phyloP scores from a whole-genome alignment of 1,284 basidiomycete genomes.

The Cryptococcus wingfieldii region DNA sequence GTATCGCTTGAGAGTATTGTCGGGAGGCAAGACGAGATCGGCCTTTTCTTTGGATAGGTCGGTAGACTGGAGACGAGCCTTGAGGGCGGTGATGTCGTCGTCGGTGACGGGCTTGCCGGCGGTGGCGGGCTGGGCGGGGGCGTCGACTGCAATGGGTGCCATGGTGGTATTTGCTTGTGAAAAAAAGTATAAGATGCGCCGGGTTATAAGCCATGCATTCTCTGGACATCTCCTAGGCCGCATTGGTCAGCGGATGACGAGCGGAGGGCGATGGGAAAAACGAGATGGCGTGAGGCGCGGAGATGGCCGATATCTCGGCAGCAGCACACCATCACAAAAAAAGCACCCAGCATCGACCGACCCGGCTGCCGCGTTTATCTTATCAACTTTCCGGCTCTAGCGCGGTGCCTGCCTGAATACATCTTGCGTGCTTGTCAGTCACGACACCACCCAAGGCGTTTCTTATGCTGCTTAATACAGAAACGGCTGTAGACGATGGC shows the following conservation, averaged over 20 bases:
- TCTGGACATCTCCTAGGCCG: too few species aligned
- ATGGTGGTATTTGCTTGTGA: slow-evolving; percentile 1
- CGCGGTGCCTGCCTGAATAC: neutral
- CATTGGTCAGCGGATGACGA: neutral
- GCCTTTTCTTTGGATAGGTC: neutral
- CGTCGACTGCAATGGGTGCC: slow-evolving; percentile 14
- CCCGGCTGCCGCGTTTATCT: too few species aligned
- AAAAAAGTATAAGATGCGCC: neutral
- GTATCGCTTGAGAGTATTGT: neutral
- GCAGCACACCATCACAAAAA: too few species aligned
- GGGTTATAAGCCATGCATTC: neutral
- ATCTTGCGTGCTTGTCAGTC: neutral
- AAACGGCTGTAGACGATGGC: too few species aligned
- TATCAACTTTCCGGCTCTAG: too few species aligned
- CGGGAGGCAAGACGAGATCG: neutral
- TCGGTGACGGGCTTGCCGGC: neutral
- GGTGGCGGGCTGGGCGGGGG: neutral
- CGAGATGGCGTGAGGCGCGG: neutral
- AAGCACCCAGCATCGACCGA: too few species aligned
- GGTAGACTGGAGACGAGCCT: neutral
- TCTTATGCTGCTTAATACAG: too few species aligned
- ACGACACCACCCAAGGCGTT: neutral
- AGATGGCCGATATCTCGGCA: neutral
- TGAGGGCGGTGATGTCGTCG: neutral
- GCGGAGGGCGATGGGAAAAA: neutral